Percentiles rank a stretch among this genome's conserved stretches.
Evolutionary conservation across 176 grass and related monocot genomes (phyloP).

Genomic region (Oryza nivara): DNA sequence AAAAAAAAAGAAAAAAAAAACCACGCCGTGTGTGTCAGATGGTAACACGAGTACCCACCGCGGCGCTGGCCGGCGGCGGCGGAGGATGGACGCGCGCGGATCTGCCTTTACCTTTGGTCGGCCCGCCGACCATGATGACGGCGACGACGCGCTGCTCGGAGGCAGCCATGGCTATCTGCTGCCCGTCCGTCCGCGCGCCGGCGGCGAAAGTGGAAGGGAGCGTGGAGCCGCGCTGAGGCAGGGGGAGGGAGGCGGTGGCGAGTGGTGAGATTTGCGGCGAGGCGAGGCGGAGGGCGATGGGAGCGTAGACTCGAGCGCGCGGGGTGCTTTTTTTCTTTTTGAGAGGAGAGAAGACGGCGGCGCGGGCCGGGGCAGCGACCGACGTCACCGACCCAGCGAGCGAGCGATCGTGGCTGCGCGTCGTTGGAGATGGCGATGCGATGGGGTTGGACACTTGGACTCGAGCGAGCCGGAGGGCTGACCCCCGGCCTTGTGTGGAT

Average conservation of each 20-base stretch:
- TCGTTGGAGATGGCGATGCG: neutral
- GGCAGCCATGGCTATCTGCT: conserved; percentile 55
- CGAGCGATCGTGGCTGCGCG: neutral
- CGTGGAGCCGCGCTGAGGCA: neutral
- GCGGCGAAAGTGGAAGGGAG: neutral
- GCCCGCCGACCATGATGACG: conserved; percentile 98
- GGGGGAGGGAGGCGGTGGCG: neutral
- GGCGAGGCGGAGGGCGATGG: neutral
- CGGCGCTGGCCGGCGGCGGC: neutral
- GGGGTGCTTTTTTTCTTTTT: neutral
- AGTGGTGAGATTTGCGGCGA: conserved; percentile 37
- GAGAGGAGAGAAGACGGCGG: neutral
- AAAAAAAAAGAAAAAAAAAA: neutral
- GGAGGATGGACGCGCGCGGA: conserved; percentile 30
- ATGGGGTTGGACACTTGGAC: neutral
- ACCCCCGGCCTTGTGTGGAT: too few relatives aligned
- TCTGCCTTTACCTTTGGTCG: conserved; percentile 79
- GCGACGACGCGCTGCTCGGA: conserved; percentile 84
- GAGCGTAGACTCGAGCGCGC: conserved; percentile 13
- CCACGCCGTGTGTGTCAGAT: neutral
- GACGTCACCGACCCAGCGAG: too few relatives aligned
- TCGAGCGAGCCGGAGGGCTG: too few relatives aligned
- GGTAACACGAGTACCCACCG: neutral
- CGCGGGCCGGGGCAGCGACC: neutral
- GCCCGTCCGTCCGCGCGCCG: neutral